Evolutionary conservation across 805 yeast genomes (phyloP).

Genomic region (Ogataea paradorogensis): DNA sequence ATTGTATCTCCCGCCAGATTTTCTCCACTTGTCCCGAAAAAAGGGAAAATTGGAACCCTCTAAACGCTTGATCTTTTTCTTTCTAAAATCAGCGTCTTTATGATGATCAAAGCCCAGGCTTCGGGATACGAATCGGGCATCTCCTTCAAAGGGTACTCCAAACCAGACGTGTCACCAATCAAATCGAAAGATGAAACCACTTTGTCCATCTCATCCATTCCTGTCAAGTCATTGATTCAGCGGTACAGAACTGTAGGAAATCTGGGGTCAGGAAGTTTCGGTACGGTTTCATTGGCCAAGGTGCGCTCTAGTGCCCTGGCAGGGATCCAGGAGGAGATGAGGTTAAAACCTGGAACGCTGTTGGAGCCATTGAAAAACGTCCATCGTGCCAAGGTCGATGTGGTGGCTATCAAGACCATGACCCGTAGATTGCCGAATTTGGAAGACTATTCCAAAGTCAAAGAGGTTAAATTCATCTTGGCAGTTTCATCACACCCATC

Average conservation of each 20-base stretch:
- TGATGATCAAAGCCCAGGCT: conserved; percentile 19
- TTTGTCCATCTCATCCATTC: conserved; percentile 23
- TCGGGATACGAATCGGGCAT: conserved; percentile 12
- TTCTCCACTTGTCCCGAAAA: conserved; percentile 7
- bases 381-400: conserved; percentile 17
- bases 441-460: conserved; percentile 55
- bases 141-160: conserved; percentile 17
- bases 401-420: conserved; percentile 85
- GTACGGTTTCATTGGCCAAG: conserved; percentile 64
- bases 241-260: conserved; percentile 50
- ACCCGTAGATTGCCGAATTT: conserved; percentile 49
- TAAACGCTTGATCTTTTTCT: conserved; percentile 12
- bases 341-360: conserved; percentile 42
- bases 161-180: conserved; percentile 9
- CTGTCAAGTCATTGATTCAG: conserved; percentile 39
- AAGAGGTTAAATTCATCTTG: conserved; percentile 66
- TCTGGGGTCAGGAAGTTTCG: conserved; percentile 76
- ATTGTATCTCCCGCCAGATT: neutral
- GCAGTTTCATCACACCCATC: conserved; percentile 68
- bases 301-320: conserved; percentile 28
- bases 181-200: conserved; percentile 6
- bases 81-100: conserved; percentile 2
- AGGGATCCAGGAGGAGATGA: conserved; percentile 22
- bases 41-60: conserved; percentile 6
- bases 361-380: conserved; percentile 39